A percentile compares a stretch with the other conserved stretches of the same genome.
These are phyloP conservation scores for Talaromyces marneffei DNA, from an alignment of 2,329 filamentous ascomycete species.

Conservation along the genomic window DNA sequence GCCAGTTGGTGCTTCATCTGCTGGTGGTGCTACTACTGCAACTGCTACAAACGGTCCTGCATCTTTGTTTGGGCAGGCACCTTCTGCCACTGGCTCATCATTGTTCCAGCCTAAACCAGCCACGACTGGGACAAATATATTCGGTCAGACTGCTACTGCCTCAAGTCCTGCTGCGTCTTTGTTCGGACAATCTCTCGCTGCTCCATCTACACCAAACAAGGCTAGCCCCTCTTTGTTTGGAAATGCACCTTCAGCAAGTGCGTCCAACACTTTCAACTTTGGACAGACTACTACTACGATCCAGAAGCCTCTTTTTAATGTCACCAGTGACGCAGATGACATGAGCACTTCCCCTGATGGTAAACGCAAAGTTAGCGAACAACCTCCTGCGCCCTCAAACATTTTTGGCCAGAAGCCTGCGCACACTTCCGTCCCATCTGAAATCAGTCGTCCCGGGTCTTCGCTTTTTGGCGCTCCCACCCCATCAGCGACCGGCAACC, in stretches of 20 bases:
- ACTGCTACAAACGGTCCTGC: not conserved
- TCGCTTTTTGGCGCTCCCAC: conserved; percentile 4
- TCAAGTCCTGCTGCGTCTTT: conserved; percentile 10
- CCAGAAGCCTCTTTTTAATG: conserved; percentile 7
- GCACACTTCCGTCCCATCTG: not conserved
- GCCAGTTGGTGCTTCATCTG: not conserved
- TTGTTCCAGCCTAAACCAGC: conserved; percentile 5
- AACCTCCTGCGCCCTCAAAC: not conserved
- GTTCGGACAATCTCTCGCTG: conserved; percentile 12
- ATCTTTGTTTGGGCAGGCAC: conserved; percentile 1
- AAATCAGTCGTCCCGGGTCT: not conserved
- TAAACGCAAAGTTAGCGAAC: conserved; percentile 10
- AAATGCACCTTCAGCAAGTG: not conserved
- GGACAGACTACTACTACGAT: not conserved
- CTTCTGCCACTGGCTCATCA: not conserved
- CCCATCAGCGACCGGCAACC: not conserved
- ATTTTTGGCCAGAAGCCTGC: conserved; percentile 4
- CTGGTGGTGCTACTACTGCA: not conserved
- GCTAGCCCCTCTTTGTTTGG: conserved; percentile 3
- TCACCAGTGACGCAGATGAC: conserved; percentile 7
- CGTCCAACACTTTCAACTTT: conserved; percentile 7
- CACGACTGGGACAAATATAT: not conserved
- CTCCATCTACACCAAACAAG: conserved; percentile 9
- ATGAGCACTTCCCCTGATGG: conserved; percentile 15
- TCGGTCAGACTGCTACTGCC: not conserved